Evolutionary conservation across 768 basidiomycete species (phyloP).

Genomic region (Phaffia australis): DNA sequence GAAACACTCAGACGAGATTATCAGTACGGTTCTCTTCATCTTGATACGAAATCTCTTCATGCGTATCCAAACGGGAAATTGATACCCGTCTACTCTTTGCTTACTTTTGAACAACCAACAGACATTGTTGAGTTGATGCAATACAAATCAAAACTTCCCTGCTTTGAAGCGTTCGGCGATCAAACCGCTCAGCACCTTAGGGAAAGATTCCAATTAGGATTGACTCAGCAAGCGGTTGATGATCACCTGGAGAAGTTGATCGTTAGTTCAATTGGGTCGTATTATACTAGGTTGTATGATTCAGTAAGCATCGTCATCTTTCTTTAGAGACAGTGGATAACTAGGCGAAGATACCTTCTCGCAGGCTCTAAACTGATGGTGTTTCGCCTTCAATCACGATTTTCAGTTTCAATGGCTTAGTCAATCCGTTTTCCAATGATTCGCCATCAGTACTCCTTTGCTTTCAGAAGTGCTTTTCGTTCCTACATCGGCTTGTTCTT

Average conservation of each 20-base stretch:
- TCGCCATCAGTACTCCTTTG: too few relatives aligned
- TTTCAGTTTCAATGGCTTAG: too few relatives aligned
- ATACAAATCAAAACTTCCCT: conserved; percentile 82
- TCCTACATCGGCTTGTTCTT: too few relatives aligned
- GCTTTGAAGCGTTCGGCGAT: conserved; percentile 81
- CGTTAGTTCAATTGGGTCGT: conserved; percentile 77
- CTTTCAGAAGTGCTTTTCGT: too few relatives aligned
- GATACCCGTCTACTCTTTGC: conserved; percentile 9
- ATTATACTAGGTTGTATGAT: conserved; percentile 93
- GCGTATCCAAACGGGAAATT: background rate
- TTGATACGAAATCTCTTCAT: background rate
- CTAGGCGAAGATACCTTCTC: too few relatives aligned
- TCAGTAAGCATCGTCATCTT: too few relatives aligned
- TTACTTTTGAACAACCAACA: conserved; percentile 34
- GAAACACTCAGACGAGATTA: conserved; percentile 92
- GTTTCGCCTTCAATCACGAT: too few relatives aligned
- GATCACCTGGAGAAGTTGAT: conserved; percentile 85
- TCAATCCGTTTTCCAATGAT: too few relatives aligned
- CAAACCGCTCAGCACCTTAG: conserved; percentile 78
- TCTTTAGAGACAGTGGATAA: too few relatives aligned
- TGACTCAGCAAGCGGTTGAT: conserved; percentile 68
- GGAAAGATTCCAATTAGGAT: conserved; percentile 83
- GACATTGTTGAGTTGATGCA: conserved; percentile 95
- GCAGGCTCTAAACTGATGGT: too few relatives aligned
- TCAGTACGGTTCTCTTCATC: conserved; percentile 53